Conservation (phyloP, 371 early-diverging fungal genomes). For the Entomophthora muscae region DNA sequence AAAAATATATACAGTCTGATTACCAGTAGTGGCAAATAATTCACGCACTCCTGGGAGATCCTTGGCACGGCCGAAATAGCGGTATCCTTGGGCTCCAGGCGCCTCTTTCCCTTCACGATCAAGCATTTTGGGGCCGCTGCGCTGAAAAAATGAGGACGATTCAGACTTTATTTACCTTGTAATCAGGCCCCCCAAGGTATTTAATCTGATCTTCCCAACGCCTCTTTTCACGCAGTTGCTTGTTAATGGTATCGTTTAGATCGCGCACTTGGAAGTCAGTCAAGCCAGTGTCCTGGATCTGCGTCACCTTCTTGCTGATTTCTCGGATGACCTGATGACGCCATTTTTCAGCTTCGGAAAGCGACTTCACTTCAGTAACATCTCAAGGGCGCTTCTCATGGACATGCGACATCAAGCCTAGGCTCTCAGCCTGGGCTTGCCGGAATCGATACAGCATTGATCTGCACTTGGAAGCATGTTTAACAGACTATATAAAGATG, state of each 20-base stretch:
- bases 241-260: slow-evolving; percentile 91
- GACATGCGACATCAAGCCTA: slow-evolving; percentile 40
- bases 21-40: slow-evolving; percentile 55
- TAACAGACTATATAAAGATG: neutral
- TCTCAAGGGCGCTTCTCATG: slow-evolving; percentile 56
- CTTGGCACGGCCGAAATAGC: slow-evolving; percentile 93
- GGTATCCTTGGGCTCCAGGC: slow-evolving; percentile 83
- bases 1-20: neutral
- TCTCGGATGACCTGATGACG: slow-evolving; percentile 72
- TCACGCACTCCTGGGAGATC: slow-evolving; percentile 91
- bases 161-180: slow-evolving; percentile 30
- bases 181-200: slow-evolving; percentile 89
- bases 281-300: slow-evolving; percentile 76
- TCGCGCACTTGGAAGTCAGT: slow-evolving; percentile 85
- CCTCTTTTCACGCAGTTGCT: slow-evolving; percentile 71
- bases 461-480: neutral
- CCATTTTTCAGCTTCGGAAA: slow-evolving; percentile 79
- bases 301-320: slow-evolving; percentile 67
- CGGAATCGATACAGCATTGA: slow-evolving; percentile 92
- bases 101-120: slow-evolving; percentile 80
- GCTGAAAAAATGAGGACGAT: slow-evolving; percentile 19
- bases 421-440: slow-evolving; percentile 73
- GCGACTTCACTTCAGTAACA: slow-evolving; percentile 41
- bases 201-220: slow-evolving; percentile 83
- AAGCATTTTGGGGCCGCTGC: slow-evolving; percentile 52